phyloP scores from a whole-genome alignment of 2,329 filamentous ascomycete species.

The Pestalotiopsis sp. region DNA sequence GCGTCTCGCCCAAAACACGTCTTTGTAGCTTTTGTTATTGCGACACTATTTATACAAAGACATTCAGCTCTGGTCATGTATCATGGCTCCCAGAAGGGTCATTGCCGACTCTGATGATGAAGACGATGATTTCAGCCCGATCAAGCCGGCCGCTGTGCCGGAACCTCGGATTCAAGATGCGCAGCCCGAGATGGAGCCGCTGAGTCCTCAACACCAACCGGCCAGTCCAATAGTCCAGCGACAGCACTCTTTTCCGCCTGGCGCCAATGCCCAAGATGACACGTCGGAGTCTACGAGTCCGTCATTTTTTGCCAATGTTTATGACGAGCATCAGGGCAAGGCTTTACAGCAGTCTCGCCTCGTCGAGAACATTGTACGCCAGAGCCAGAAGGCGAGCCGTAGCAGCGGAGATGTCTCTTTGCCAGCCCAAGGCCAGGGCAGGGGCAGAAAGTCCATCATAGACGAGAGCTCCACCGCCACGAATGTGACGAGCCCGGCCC shows the following conservation, averaged over 20 bases:
- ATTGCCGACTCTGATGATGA: constrained; percentile 37
- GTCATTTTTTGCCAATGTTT: constrained; percentile 29
- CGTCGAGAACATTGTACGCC: constrained; percentile 33
- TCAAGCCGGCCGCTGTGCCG: constrained; percentile 14
- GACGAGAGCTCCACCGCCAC: constrained; percentile 27
- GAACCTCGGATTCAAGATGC: constrained; percentile 8
- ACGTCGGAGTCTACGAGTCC: constrained; percentile 26
- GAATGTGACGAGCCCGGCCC: constrained; percentile 27
- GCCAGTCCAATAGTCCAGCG: constrained; percentile 15
- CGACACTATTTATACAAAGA: not conserved
- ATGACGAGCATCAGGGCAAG: constrained; percentile 26
- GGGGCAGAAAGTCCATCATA: constrained; percentile 8
- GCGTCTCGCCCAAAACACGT: not conserved
- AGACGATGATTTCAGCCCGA: constrained; percentile 23
- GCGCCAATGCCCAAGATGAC: constrained; percentile 12
- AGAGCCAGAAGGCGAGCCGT: constrained; percentile 31
- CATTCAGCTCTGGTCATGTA: not conserved
- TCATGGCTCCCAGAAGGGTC: constrained; percentile 28
- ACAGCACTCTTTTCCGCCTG: not conserved
- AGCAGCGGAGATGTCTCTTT: constrained; percentile 31
- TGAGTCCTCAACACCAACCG: constrained; percentile 25
- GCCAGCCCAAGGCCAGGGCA: constrained; percentile 22
- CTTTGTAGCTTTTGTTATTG: not conserved
- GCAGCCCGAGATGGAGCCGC: constrained; percentile 28
- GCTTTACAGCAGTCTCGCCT: constrained; percentile 29